Conservation (phyloP, 2,329 filamentous ascomycete species). For the Colletotrichum sp. region DNA sequence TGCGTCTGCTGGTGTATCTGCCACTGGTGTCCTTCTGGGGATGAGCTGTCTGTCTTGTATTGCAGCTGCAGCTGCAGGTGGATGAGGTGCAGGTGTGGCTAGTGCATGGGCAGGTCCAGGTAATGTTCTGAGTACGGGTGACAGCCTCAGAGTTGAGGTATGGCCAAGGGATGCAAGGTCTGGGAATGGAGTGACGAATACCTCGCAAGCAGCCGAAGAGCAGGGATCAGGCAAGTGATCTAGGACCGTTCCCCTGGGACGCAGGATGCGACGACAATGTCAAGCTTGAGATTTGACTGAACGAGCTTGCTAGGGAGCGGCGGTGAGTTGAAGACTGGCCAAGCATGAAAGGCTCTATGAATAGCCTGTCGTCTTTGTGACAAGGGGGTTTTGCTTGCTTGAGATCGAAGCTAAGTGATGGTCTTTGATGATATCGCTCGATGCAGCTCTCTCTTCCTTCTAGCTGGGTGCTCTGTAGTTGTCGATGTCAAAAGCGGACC, state of each 20-base stretch:
- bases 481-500: background rate
- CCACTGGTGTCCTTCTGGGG: background rate
- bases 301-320: background rate
- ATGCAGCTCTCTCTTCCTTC: background rate
- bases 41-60: background rate
- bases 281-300: background rate
- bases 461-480: background rate
- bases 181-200: background rate
- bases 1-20: background rate
- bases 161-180: slow-evolving; percentile 1
- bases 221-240: slow-evolving; percentile 11
- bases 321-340: background rate
- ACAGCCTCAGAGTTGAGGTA: background rate
- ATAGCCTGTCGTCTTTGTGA: slow-evolving; percentile 3
- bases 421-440: background rate
- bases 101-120: background rate
- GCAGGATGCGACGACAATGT: slow-evolving; percentile 6
- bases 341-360: slow-evolving; percentile 8
- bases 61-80: background rate
- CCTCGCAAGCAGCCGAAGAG: slow-evolving; percentile 18
- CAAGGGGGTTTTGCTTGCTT: background rate
- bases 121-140: background rate
- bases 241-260: slow-evolving; percentile 1
- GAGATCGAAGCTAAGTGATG: background rate
- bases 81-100: background rate